Conservation (phyloP, 495 filamentous ascomycete species). For the Penicillium malachiteum region DNA sequence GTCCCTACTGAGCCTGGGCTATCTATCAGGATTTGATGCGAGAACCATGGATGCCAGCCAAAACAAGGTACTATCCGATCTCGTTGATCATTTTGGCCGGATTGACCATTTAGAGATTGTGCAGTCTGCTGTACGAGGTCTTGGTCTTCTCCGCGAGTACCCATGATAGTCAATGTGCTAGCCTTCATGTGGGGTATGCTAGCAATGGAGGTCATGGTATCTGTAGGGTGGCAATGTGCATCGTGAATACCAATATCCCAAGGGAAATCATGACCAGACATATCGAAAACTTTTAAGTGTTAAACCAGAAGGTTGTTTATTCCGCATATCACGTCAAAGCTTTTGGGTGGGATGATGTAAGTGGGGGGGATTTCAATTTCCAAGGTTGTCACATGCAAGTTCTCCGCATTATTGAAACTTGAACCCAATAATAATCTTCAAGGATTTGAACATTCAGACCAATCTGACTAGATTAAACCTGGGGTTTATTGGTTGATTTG, state of each 20-base stretch:
- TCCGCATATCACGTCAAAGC: too few relatives aligned
- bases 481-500: too few relatives aligned
- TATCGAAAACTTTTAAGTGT: not conserved
- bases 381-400: constrained; percentile 30
- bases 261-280: constrained; percentile 51
- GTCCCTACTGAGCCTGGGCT: constrained; percentile 24
- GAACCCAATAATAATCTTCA: not conserved
- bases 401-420: constrained; percentile 21
- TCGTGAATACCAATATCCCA: constrained; percentile 87
- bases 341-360: constrained; percentile 15
- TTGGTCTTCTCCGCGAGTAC: constrained; percentile 84
- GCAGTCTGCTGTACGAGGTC: constrained; percentile 73
- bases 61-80: constrained; percentile 71
- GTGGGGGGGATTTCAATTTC: constrained; percentile 9
- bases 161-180: constrained; percentile 79
- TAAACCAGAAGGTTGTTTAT: not conserved
- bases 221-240: constrained; percentile 97
- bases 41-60: constrained; percentile 99
- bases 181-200: constrained; percentile 75
- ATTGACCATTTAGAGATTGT: constrained; percentile 35
- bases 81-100: constrained; percentile 3
- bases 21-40: constrained; percentile 79
- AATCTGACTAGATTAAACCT: too few relatives aligned
- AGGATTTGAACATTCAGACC: not conserved
- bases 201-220: constrained; percentile 74